Evolutionary conservation across 768 basidiomycete species (phyloP), one percentile per base, ranked within the genome.

Genomic region (Boletus rubropictus): DNA sequence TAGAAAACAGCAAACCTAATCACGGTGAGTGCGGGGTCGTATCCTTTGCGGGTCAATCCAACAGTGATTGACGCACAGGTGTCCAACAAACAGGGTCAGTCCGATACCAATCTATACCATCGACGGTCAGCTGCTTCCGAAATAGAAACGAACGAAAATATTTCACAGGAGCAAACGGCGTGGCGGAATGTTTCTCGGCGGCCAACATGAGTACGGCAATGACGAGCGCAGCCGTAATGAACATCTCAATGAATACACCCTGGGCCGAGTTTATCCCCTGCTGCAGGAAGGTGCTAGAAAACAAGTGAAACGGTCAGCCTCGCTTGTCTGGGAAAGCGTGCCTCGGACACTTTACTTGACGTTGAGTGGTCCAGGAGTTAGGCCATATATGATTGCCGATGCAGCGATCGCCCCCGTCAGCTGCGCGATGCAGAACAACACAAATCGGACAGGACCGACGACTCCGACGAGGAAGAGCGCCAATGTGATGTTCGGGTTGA

Each of bases 191-290:
- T 63, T 85, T 85, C 64, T 85, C 84, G 14, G 79, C 80, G 4
- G 84, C 84, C 21, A 86, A 62, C 81, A 86, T 84, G 51, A 85
- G 74, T n/a, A 84, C 80, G 6, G 84, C 69, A 12, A 83, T 62
- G 35, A 79, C 75, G 33, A 85, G 69, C 14, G 72, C 69, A 11
- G 77, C 69, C 12, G 82, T 84, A 53, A 79, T 75, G 63, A 85
- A 84, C 75, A 83, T 80, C 60, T 86, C 83, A 50, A 85, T 82
- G 61, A 84, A 85, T 15, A 83, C 73, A 10, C 71, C 81, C 60
- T 85, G 80, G 1, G 78, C 72, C 3, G 62, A 50, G 63, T 74
- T 84, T 49, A 77, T 63, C 4, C 72, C 74, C 17, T 63, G 57
- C 8, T 69, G 67, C 28, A 80, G 68, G 53, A 63, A 61, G 8